These are phyloP conservation scores for Tuber borchii DNA, from an alignment of 495 filamentous ascomycete species.

Conservation along the genomic window DNA sequence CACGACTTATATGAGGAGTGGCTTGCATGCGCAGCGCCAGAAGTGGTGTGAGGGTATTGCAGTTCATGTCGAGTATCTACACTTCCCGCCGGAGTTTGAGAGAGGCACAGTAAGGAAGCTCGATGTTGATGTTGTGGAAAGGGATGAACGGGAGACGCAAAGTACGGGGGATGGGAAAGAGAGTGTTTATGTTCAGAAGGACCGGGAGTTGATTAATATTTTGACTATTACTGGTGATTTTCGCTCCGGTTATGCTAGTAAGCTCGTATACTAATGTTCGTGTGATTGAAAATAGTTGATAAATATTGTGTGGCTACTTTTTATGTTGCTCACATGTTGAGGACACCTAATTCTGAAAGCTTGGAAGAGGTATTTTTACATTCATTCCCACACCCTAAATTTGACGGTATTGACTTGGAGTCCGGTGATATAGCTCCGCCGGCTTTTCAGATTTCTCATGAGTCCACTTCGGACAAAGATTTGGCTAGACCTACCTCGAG, in stretches of 20 bases:
- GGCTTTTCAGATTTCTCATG: slow-evolving; percentile 3
- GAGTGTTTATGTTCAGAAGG: slow-evolving; percentile 18
- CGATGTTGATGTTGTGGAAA: slow-evolving; percentile 15
- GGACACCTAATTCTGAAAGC: slow-evolving; percentile 14
- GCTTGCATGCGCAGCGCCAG: neutral
- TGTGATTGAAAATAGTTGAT: slow-evolving; percentile 20
- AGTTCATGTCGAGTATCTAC: slow-evolving; percentile 28
- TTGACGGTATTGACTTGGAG: neutral
- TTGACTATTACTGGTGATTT: slow-evolving; percentile 29
- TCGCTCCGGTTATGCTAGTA: neutral
- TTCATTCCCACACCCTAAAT: neutral
- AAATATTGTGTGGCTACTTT: slow-evolving; percentile 27
- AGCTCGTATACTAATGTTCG: neutral
- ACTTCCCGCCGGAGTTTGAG: slow-evolving; percentile 25
- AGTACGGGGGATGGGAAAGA: neutral
- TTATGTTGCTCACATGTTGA: slow-evolving; percentile 28
- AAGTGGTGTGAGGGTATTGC: slow-evolving; percentile 14
- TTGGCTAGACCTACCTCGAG: slow-evolving; percentile 16
- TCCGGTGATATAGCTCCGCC: neutral
- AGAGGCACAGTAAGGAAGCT: slow-evolving; percentile 8
- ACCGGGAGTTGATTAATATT: slow-evolving; percentile 29
- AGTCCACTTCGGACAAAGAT: slow-evolving; percentile 15
- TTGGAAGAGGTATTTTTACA: slow-evolving; percentile 11
- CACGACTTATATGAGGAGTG: slow-evolving; percentile 12
- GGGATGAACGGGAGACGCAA: neutral